phyloP scores from a whole-genome alignment of 176 grass and related monocot species.

The Musa troglodytarum region DNA sequence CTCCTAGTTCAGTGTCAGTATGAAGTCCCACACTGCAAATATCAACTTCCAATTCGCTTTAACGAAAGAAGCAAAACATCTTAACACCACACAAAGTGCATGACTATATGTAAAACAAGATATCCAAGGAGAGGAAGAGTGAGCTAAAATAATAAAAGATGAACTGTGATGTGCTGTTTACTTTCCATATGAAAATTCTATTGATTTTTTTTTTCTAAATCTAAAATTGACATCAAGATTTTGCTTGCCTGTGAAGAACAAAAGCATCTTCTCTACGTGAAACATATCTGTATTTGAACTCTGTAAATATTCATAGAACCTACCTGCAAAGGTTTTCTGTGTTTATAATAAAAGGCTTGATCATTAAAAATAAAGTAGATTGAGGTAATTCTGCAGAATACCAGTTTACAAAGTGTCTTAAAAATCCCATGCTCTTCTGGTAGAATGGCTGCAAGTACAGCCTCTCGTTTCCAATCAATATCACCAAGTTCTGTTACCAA shows the following conservation, averaged over 20 bases:
- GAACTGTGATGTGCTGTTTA: no score
- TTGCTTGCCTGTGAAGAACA: conserved; percentile 71
- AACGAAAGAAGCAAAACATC: conserved; percentile 1
- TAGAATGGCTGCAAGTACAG: conserved; percentile 72
- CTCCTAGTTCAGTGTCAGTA: conserved; percentile 24
- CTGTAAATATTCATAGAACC: conserved; percentile 90
- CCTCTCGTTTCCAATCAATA: conserved; percentile 78
- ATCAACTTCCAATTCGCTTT: neutral
- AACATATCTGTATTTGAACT: conserved; percentile 98
- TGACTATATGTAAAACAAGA: neutral
- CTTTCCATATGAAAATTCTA: no score
- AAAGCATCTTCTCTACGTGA: conserved; percentile 57
- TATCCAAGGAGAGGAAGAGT: neutral
- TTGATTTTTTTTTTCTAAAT: no score
- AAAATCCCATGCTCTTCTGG: conserved; percentile 79
- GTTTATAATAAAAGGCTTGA: neutral
- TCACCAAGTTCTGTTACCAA: conserved; percentile 89
- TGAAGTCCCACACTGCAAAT: conserved; percentile 82
- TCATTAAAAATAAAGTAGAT: neutral
- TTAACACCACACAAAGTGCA: neutral
- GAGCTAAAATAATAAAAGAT: no score
- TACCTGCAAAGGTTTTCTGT: conserved; percentile 44
- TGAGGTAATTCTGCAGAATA: conserved; percentile 9
- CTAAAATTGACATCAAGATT: neutral
- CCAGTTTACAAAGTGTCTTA: conserved; percentile 74